phyloP scores from a whole-genome alignment of 768 basidiomycete species.

The Lactarius tabidus region DNA sequence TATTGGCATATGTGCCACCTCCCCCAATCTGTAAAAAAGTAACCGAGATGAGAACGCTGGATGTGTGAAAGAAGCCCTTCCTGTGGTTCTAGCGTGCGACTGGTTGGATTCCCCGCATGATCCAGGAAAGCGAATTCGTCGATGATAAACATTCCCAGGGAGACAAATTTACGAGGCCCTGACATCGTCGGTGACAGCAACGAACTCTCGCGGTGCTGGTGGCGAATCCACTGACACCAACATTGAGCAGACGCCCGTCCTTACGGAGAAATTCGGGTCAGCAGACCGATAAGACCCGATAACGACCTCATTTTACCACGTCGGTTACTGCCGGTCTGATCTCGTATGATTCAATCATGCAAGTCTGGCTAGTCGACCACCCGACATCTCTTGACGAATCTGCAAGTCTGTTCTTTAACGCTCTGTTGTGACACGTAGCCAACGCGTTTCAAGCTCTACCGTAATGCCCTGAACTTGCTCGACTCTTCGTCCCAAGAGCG shows the following conservation, averaged over 20 bases:
- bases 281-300: background rate
- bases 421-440: background rate
- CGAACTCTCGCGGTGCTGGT: background rate
- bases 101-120: constrained; percentile 50
- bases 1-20: constrained; percentile 76
- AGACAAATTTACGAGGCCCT: constrained; percentile 41
- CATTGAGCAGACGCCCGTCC: background rate
- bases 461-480: constrained; percentile 51
- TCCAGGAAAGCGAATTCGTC: constrained; percentile 70
- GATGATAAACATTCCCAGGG: constrained; percentile 89
- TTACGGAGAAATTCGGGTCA: background rate
- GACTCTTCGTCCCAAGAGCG: constrained; percentile 53
- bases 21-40: constrained; percentile 67
- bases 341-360: constrained; percentile 9
- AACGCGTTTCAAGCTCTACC: constrained; percentile 49
- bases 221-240: background rate
- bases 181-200: constrained; percentile 10
- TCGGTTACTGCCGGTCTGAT: background rate
- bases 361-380: constrained; percentile 22
- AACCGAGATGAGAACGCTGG: background rate
- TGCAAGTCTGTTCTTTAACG: constrained; percentile 5
- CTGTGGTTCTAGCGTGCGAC: constrained; percentile 38
- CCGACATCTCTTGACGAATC: constrained; percentile 21
- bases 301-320: background rate
- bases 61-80: constrained; percentile 38